Evolutionary conservation across 306 rosid species (phyloP).

Genomic region (Vicia faba): DNA sequence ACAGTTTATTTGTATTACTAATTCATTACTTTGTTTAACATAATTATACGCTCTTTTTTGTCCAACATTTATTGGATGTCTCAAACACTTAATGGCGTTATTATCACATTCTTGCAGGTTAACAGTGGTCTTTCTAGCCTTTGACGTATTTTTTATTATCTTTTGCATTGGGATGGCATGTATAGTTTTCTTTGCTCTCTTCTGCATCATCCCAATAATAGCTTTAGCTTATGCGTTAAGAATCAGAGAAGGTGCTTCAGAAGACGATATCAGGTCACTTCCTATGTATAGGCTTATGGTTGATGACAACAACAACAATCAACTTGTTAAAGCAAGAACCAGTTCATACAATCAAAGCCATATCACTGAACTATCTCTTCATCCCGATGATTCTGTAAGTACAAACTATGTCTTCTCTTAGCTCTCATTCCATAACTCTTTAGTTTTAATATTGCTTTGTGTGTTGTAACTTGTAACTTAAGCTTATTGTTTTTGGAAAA

Average conservation of each 20-base stretch:
- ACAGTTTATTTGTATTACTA: background rate
- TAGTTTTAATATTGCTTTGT: too few relatives aligned
- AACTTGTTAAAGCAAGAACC: constrained; percentile 33
- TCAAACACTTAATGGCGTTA: constrained; percentile 15
- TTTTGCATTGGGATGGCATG: constrained; percentile 78
- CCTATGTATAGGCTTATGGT: constrained; percentile 62
- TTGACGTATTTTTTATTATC: constrained; percentile 76
- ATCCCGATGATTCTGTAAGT: constrained; percentile 86
- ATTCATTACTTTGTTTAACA: constrained; percentile 5
- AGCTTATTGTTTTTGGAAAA: too few relatives aligned
- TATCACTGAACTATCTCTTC: constrained; percentile 56
- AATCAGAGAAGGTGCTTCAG: constrained; percentile 80
- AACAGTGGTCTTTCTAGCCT: constrained; percentile 84
- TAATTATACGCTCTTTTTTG: constrained; percentile 6
- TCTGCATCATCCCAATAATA: constrained; percentile 68
- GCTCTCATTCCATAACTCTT: constrained; percentile 7
- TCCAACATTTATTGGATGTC: constrained; percentile 5
- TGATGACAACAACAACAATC: constrained; percentile 45
- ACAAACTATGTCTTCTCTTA: constrained; percentile 35
- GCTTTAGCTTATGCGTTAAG: constrained; percentile 76
- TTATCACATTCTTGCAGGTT: constrained; percentile 61
- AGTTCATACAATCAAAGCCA: constrained; percentile 46
- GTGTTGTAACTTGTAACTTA: too few relatives aligned
- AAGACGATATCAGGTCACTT: constrained; percentile 74
- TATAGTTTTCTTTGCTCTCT: constrained; percentile 69